phyloP scores from a whole-genome alignment of 164 flowering plant species.

The Chloranthus sessilifolius region DNA sequence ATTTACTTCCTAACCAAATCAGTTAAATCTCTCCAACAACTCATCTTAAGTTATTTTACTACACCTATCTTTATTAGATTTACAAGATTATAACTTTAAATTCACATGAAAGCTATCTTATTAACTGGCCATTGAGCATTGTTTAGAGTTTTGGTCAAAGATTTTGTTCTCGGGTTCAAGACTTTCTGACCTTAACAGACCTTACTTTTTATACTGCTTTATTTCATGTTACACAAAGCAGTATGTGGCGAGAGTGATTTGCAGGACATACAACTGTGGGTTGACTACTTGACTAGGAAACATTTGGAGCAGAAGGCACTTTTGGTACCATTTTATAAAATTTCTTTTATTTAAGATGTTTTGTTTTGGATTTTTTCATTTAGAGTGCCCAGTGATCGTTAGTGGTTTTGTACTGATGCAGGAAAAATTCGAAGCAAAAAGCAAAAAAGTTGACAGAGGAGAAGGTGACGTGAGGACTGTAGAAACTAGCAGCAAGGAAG shows the following conservation, averaged over 20 bases:
- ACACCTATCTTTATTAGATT: too few species aligned
- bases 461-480: conserved; percentile 14
- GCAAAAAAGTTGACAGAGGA: conserved; percentile 9
- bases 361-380: not conserved
- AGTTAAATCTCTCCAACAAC: too few species aligned
- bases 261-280: conserved; percentile 38
- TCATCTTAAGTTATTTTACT: too few species aligned
- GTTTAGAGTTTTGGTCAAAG: too few species aligned
- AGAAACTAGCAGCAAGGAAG: conserved; percentile 11
- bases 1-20: too few species aligned
- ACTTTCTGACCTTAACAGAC: too few species aligned
- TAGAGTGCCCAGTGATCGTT: not conserved
- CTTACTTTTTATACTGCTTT: not conserved
- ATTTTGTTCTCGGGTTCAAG: too few species aligned
- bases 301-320: conserved; percentile 35
- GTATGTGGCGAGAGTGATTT: conserved; percentile 42
- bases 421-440: conserved; percentile 19
- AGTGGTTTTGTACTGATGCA: conserved; percentile 9
- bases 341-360: not conserved
- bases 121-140: too few species aligned
- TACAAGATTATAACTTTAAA: too few species aligned
- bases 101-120: too few species aligned
- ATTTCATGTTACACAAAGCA: conserved; percentile 18
- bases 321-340: not conserved
- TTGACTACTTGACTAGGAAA: conserved; percentile 34